Base-by-base conservation (phyloP, 257 asterid genomes). In the Thymus mandschuricus region DNA sequence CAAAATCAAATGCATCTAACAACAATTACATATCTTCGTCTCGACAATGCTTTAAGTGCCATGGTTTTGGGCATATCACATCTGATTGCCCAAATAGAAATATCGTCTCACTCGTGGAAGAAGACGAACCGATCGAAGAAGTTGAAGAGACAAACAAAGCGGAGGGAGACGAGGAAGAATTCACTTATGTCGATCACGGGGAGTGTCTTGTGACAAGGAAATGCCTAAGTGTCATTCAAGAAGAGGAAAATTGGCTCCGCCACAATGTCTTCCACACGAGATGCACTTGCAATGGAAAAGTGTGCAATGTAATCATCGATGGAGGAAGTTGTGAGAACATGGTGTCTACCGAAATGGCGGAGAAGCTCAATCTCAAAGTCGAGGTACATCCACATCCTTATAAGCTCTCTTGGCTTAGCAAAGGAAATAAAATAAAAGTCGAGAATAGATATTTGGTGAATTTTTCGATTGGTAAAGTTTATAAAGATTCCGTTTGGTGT, bases 21-120 rank as follows among this genome's bases (percentile, higher is more conserved):
- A 15, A 15, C n/a, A 40, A 1, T 61, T 61, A n/a, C 3, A 4
- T 50, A 8, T 58, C 1, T 27, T 27, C 41, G 0, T 38, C 67
- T 15, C 12, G 33, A n/a, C 3, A n/a, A 9, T 60, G 66, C n/a
- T 21, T 13, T 44, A 61, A 61, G n/a, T 61, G 67, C 8, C 51
- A 40, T 61, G 67, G 67, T 10, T 64, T 64, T 64, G 33, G 56
- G n/a, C 69, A 64, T 41, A 64, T 64, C 4, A 11, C 69, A 13
- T 7, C 33, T 8, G 67, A 61, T 61, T 61, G 67, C n/a, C 50
- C 50, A 35, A 61, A 61, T 40, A 41, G 10, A 41, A 41, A 13
- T 11, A 64, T 64, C 3, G 55, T 44, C 69, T 44, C 69, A 10
- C 69, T 64, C 9, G 28, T 64, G 0, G 41, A 64, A 45, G 55